Conservation (phyloP, 495 filamentous ascomycete genomes). For the Zalerion maritima region DNA sequence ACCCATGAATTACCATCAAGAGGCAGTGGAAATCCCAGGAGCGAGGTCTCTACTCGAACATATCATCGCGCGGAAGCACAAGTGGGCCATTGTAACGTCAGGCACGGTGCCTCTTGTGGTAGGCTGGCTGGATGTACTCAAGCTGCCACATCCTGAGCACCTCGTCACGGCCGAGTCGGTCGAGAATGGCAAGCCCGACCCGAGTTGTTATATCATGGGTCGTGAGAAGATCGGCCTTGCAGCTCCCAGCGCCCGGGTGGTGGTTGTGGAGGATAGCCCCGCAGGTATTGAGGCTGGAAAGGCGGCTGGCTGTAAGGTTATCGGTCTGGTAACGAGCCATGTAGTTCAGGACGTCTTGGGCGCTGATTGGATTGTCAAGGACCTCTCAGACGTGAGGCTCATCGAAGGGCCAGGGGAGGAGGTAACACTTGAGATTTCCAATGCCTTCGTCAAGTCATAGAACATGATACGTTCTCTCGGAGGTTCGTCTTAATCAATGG, state of each 20-base stretch:
- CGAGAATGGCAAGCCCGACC: constrained; percentile 71
- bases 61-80: constrained; percentile 32
- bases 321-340: constrained; percentile 82
- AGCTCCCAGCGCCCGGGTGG: constrained; percentile 26
- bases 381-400: constrained; percentile 57
- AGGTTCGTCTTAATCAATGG: too few species aligned
- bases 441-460: constrained; percentile 16
- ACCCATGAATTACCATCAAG: constrained; percentile 56
- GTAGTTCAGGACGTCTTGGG: constrained; percentile 49
- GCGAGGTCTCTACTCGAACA: constrained; percentile 28
- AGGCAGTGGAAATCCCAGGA: constrained; percentile 74
- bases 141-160: constrained; percentile 55
- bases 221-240: constrained; percentile 44
- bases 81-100: constrained; percentile 89
- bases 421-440: constrained; percentile 38
- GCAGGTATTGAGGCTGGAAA: constrained; percentile 84
- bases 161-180: constrained; percentile 84
- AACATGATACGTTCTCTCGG: too few species aligned
- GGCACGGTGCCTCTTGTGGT: constrained; percentile 68
- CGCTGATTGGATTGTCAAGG: constrained; percentile 76
- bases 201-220: constrained; percentile 68
- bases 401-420: constrained; percentile 27
- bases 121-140: constrained; percentile 72
- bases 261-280: constrained; percentile 87
- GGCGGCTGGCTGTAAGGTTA: constrained; percentile 74